phyloP scores from a whole-genome alignment of 257 asterid genomes.

The Jacaranda copaia region DNA sequence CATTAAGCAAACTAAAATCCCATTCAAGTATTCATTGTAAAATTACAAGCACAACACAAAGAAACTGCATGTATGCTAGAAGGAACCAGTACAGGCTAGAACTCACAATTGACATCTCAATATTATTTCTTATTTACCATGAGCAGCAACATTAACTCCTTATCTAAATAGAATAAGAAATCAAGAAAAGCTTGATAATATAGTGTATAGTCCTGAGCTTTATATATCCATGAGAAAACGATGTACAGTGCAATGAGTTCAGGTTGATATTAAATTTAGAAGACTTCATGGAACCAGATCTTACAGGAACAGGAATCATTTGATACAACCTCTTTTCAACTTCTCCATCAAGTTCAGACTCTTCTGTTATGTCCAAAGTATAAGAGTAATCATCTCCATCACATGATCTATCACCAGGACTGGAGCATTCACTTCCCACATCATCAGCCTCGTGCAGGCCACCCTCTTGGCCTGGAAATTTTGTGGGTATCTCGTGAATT shows the following conservation, averaged over 20 bases:
- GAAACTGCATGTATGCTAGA: neutral
- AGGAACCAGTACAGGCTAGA: neutral
- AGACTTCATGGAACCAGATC: constrained; percentile 39
- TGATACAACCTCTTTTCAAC: constrained; percentile 86
- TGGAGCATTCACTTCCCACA: constrained; percentile 67
- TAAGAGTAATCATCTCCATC: constrained; percentile 67
- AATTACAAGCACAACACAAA: neutral
- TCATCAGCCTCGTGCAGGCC: constrained; percentile 58
- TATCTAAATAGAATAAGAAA: constrained; percentile 18
- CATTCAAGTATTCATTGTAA: neutral
- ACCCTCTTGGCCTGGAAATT: constrained; percentile 57
- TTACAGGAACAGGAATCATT: constrained; percentile 82
- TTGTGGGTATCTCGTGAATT: constrained; percentile 36
- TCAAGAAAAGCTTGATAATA: constrained; percentile 1
- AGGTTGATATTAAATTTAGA: constrained; percentile 11
- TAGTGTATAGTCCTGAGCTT: constrained; percentile 15
- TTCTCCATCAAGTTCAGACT: constrained; percentile 87
- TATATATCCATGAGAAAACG: constrained; percentile 8
- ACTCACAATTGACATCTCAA: neutral
- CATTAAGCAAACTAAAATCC: neutral
- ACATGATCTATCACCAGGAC: constrained; percentile 74
- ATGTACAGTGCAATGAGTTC: constrained; percentile 18
- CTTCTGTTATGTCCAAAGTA: constrained; percentile 78
- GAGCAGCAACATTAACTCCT: constrained; percentile 14
- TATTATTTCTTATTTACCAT: neutral